Percentiles rank a stretch among this genome's conserved stretches.
phyloP scores from a whole-genome alignment of 164 flowering plant genomes.

The Saururus chinensis region DNA sequence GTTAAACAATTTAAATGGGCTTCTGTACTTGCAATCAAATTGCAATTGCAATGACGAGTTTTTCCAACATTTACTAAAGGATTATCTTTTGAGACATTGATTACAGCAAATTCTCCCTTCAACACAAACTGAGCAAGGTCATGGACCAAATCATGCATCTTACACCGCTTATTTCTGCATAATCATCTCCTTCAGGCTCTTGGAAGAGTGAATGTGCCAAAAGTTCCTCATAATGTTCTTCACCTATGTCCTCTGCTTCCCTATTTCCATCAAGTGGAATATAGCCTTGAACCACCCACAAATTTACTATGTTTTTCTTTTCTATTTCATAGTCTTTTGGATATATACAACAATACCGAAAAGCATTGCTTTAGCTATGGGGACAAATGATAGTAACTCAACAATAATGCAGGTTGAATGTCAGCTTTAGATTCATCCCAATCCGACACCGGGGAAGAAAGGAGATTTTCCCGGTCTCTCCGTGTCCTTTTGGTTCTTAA shows the following conservation, averaged over 20 bases:
- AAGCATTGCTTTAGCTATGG: too few species aligned
- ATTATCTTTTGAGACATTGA: neutral
- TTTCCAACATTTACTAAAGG: neutral
- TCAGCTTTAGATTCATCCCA: neutral
- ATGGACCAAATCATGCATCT: conserved; percentile 4
- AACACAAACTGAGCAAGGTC: neutral
- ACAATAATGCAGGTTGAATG: neutral
- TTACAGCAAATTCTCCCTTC: neutral
- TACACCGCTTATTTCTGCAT: neutral
- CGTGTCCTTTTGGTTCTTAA: neutral
- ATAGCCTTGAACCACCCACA: neutral
- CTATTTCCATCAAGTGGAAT: too few species aligned
- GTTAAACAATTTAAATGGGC: neutral
- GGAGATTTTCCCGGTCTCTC: conserved; percentile 3
- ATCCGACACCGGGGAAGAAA: conserved; percentile 1
- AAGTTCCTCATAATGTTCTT: conserved; percentile 3
- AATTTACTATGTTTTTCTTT: neutral
- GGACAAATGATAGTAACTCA: too few species aligned
- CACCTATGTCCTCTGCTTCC: too few species aligned
- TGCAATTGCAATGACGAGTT: too few species aligned
- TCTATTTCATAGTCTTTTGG: neutral
- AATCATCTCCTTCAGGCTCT: neutral
- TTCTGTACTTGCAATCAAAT: neutral
- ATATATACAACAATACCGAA: conserved; percentile 4
- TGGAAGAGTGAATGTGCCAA: neutral